Evolutionary conservation across 148 eudicot species (phyloP), one percentile per base, ranked within the genome.

Genomic region (Diospyros kaki): DNA sequence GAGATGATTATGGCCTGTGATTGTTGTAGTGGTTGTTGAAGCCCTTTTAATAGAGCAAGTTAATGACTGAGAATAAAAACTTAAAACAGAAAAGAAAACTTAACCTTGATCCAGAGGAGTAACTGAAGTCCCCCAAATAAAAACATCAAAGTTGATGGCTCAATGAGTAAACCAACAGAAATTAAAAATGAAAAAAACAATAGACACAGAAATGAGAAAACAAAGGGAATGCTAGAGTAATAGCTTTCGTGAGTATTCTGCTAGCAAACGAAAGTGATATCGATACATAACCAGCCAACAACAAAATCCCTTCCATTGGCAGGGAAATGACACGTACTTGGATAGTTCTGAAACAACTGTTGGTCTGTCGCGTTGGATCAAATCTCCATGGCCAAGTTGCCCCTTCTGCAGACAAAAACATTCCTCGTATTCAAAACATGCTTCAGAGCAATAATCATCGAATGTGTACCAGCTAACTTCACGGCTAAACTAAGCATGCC

Each of bases 381-480:
- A 85, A 81, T 95, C 99, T n/a, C 99, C 97, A 74, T 95, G 98
- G 78, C 99, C 99, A 58, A 95, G 89, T 78, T 95, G 97, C 53
- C 96, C 99, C 75, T 85, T 95, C 99, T 96, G 90, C 82, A 76
- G n/a, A 71, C 1, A 75, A 48, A 71, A 28, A 28, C 28, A 51
- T 41, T 44, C n/a, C 4, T 60, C 64, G n/a, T 56, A 7, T 43
- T 52, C 1, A 18, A 62, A 5, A 70, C 61, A 54, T 40, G 28
- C 53, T 42, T 14, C 11, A 69, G 60, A 13, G 59, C 12, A 13
- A 43, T 44, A 77, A 59, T 70, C 63, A 56, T 59, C 13, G 52
- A 8, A 66, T 64, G 60, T 28, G 44, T 39, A 53, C 15, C 28
- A 11, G 40, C 3, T 28, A 61, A 64, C 66, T 54, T 73, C 65